A percentile compares a stretch with the other conserved stretches of the same genome.
These are phyloP conservation scores for Mortierella sp. DNA, from an alignment of 371 early-diverging fungal species.

Conservation along the genomic window DNA sequence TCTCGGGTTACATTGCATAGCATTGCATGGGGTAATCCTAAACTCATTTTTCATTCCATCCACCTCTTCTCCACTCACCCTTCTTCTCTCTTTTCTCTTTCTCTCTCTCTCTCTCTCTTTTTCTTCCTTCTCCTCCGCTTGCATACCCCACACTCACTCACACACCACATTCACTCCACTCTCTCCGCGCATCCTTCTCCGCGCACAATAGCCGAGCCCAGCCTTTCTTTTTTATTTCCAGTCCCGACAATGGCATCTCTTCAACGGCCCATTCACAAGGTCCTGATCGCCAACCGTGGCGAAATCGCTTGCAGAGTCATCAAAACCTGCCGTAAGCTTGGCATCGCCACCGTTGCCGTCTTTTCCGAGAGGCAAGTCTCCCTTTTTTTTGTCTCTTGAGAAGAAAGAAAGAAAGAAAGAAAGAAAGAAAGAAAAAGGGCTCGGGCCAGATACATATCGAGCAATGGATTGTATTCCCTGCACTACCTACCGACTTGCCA, in stretches of 20 bases:
- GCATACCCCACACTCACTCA: conserved; percentile 2
- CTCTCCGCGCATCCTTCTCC: neutral
- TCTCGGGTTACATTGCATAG: no score
- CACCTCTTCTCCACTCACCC: neutral
- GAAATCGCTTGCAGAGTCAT: conserved; percentile 86
- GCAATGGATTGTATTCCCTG: neutral
- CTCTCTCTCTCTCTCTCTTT: conserved; percentile 7
- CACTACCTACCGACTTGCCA: no score
- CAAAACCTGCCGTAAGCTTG: conserved; percentile 67
- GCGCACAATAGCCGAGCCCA: neutral
- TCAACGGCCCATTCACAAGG: conserved; percentile 71
- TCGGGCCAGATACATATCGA: neutral
- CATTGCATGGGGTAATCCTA: neutral
- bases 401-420: neutral
- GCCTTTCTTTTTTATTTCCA: neutral
- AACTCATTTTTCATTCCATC: neutral
- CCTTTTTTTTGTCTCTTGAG: neutral
- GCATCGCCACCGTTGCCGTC: conserved; percentile 81
- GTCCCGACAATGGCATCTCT: neutral
- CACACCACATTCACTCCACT: neutral
- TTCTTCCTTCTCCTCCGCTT: conserved; percentile 1
- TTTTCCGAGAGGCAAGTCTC: conserved; percentile 64
- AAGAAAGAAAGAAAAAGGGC: neutral
- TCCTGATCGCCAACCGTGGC: conserved; percentile 86
- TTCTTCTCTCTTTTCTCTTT: neutral